Percentiles rank a stretch among this genome's conserved stretches.
These are phyloP conservation scores for Zygoascus meyerae DNA, from an alignment of 1,139 yeast genomes.

Conservation along the genomic window DNA sequence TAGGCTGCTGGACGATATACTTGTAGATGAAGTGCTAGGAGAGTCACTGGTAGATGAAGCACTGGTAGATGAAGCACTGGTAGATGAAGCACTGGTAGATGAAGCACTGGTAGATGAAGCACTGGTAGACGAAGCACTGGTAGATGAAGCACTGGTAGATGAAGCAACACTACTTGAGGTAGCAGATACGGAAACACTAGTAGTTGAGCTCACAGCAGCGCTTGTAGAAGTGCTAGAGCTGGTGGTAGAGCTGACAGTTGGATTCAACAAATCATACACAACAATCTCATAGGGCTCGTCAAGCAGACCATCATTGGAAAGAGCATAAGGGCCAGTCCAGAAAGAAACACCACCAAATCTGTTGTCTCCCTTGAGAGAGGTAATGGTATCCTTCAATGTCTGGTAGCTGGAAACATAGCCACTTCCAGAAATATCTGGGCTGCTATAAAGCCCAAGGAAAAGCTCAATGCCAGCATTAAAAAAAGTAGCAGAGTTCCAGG, in stretches of 20 bases:
- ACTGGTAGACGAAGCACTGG: slow-evolving; percentile 12
- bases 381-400: slow-evolving; percentile 34
- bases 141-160: not conserved
- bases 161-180: not conserved
- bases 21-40: not conserved
- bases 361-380: too few species aligned
- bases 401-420: slow-evolving; percentile 43
- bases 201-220: not conserved
- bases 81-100: not conserved
- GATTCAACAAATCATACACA: too few species aligned
- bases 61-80: not conserved
- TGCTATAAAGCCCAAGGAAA: slow-evolving; percentile 70
- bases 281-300: too few species aligned
- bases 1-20: slow-evolving; percentile 10
- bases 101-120: not conserved
- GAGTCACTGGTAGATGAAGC: not conserved
- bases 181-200: slow-evolving; percentile 1
- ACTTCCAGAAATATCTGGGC: slow-evolving; percentile 58
- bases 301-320: too few species aligned
- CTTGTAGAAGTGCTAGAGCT: slow-evolving; percentile 6
- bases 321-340: too few species aligned
- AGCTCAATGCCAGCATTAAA: slow-evolving; percentile 56
- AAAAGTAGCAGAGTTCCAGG: slow-evolving; percentile 67
- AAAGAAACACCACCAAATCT: too few species aligned
- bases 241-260: slow-evolving; percentile 1